Conservation (phyloP, 352 stramenopile species). For the Globisporangium splendens region DNA sequence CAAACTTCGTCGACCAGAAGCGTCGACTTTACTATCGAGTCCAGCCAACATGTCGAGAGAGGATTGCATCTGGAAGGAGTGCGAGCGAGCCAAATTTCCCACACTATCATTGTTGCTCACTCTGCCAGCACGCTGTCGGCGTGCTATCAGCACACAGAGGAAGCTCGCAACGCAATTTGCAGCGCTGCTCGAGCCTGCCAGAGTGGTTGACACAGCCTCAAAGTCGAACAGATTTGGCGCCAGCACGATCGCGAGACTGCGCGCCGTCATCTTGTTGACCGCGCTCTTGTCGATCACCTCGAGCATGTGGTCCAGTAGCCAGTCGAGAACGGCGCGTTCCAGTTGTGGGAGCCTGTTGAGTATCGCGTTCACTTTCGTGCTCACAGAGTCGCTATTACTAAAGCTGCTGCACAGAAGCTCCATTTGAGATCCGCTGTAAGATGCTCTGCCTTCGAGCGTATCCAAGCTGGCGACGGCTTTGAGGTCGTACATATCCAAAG, state of each 20-base stretch:
- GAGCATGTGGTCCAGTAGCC: slow-evolving; percentile 66
- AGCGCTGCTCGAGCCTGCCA: slow-evolving; percentile 15
- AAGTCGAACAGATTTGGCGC: slow-evolving; percentile 52
- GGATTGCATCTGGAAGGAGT: neutral
- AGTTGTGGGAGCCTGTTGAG: slow-evolving; percentile 24
- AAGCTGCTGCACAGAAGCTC: neutral
- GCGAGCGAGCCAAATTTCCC: neutral
- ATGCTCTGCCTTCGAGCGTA: neutral
- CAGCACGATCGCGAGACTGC: slow-evolving; percentile 51
- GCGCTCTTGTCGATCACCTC: slow-evolving; percentile 34
- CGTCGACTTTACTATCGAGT: neutral
- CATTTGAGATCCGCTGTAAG: slow-evolving; percentile 5
- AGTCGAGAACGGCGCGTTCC: slow-evolving; percentile 43
- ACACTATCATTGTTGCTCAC: neutral
- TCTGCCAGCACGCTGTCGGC: slow-evolving; percentile 15
- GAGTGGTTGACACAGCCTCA: slow-evolving; percentile 13
- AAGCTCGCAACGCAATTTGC: slow-evolving; percentile 32
- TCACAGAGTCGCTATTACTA: slow-evolving; percentile 9
- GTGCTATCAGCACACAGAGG: slow-evolving; percentile 36
- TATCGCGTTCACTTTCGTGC: slow-evolving; percentile 14
- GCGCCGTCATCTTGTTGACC: slow-evolving; percentile 48
- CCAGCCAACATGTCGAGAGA: neutral
- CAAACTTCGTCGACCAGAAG: neutral
- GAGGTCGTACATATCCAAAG: slow-evolving; percentile 19
- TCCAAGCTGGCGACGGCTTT: slow-evolving; percentile 16